Evolutionary conservation across 1,284 basidiomycete genomes (phyloP).

Genomic region (Tilletiopsis washingtonensis): DNA sequence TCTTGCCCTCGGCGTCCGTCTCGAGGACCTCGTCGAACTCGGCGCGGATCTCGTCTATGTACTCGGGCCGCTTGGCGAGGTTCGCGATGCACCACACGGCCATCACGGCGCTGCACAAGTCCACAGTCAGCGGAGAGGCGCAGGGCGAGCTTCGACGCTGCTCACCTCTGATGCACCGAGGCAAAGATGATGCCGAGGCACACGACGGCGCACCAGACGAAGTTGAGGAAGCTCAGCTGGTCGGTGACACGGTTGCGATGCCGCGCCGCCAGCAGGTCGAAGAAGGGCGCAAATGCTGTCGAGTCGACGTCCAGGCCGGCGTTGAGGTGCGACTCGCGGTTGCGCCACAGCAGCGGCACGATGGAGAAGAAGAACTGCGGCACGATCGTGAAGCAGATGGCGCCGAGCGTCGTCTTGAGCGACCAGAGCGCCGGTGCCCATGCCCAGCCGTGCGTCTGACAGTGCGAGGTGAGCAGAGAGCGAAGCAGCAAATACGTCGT

Average conservation of each 20-base stretch:
- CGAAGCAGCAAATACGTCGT: background rate
- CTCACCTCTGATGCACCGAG: conserved; percentile 6
- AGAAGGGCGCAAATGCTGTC: conserved; percentile 6
- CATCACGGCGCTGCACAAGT: conserved; percentile 3
- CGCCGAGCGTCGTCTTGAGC: conserved; percentile 7
- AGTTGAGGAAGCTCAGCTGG: conserved; percentile 5
- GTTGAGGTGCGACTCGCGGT: conserved; percentile 4
- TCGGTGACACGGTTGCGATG: conserved; percentile 8
- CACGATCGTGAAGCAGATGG: conserved; percentile 8
- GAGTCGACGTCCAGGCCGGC: conserved; percentile 6
- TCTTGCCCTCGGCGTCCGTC: conserved; percentile 8
- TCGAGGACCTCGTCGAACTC: conserved; percentile 7
- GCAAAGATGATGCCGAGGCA: conserved; percentile 10
- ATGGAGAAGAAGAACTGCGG: conserved; percentile 10
- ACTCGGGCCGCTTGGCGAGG: conserved; percentile 4
- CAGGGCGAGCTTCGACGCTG: background rate
- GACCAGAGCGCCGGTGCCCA: conserved; percentile 3
- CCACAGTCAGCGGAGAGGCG: background rate
- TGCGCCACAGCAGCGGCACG: conserved; percentile 5
- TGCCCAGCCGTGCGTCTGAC: conserved; percentile 4
- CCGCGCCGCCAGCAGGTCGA: conserved; percentile 6
- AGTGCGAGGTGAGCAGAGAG: background rate
- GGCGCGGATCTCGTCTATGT: conserved; percentile 4
- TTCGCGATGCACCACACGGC: conserved; percentile 9
- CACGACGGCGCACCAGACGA: conserved; percentile 9